A percentile compares a stretch with the other conserved stretches of the same genome.
phyloP scores from a whole-genome alignment of 768 basidiomycete genomes.

The Trametes cinnabarina region DNA sequence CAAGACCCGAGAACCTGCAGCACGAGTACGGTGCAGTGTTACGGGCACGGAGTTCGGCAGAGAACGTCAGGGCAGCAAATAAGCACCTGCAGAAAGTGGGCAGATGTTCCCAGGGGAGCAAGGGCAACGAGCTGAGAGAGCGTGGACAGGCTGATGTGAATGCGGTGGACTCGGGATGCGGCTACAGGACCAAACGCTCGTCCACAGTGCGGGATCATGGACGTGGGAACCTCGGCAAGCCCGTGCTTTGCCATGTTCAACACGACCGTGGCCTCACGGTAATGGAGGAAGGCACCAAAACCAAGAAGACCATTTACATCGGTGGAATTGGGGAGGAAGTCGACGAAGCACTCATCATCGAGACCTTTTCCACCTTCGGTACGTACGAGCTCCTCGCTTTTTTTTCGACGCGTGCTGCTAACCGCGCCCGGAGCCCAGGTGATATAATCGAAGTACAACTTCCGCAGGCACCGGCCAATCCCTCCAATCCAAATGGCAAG shows the following conservation, averaged over 20 bases:
- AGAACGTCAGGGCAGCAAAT: conserved; percentile 1
- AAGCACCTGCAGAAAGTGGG: conserved; percentile 8
- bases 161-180: neutral
- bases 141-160: neutral
- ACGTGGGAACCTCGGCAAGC: conserved; percentile 22
- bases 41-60: conserved; percentile 1
- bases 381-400: conserved; percentile 28
- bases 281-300: conserved; percentile 82
- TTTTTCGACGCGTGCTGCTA: neutral
- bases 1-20: neutral
- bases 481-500: conserved; percentile 58
- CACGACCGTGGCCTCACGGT: conserved; percentile 44
- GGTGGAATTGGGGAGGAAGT: conserved; percentile 84
- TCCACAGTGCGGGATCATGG: conserved; percentile 1
- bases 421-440: conserved; percentile 45
- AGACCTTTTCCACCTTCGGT: conserved; percentile 89
- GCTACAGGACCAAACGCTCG: conserved; percentile 14
- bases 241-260: conserved; percentile 11
- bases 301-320: conserved; percentile 85
- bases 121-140: neutral
- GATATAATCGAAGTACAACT: conserved; percentile 92
- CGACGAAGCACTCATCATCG: conserved; percentile 72
- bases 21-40: conserved; percentile 4
- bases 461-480: conserved; percentile 75
- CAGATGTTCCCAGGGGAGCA: conserved; percentile 5